Evolutionary conservation across 2,329 filamentous ascomycete genomes (phyloP).

Genomic region (Pestalotiopsis sp.): DNA sequence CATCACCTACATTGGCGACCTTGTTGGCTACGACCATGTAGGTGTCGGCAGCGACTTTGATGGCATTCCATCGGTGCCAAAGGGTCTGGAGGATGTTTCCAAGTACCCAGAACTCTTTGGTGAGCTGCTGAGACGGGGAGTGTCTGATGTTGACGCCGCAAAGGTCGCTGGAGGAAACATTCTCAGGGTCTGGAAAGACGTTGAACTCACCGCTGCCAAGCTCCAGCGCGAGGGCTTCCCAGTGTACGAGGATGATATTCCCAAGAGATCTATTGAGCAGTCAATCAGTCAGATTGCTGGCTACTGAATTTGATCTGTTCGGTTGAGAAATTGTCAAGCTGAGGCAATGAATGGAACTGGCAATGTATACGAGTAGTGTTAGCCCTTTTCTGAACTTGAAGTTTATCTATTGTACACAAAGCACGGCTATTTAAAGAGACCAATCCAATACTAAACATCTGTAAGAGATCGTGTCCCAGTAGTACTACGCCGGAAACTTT

Average conservation of each 20-base stretch:
- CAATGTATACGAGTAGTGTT: background rate
- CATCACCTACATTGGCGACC: conserved; percentile 77
- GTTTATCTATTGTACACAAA: too few relatives aligned
- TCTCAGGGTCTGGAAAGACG: conserved; percentile 80
- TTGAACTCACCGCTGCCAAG: conserved; percentile 69
- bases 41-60: conserved; percentile 92
- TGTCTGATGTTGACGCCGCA: conserved; percentile 72
- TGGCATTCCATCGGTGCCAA: conserved; percentile 67
- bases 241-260: conserved; percentile 54
- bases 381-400: too few relatives aligned
- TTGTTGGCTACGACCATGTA: conserved; percentile 86
- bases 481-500: too few relatives aligned
- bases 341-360: background rate
- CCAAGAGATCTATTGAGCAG: background rate
- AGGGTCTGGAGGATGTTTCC: conserved; percentile 81
- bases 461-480: too few relatives aligned
- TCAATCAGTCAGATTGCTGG: background rate
- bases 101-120: conserved; percentile 80
- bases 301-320: background rate
- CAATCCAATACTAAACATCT: too few relatives aligned
- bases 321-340: too few relatives aligned
- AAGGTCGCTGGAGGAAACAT: conserved; percentile 82
- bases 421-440: too few relatives aligned
- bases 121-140: conserved; percentile 72
- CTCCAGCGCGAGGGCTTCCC: conserved; percentile 62